A percentile compares a stretch with the other conserved stretches of the same genome.
Conservation (phyloP, 106 monocot genomes). For the Hemerocallis citrina region DNA sequence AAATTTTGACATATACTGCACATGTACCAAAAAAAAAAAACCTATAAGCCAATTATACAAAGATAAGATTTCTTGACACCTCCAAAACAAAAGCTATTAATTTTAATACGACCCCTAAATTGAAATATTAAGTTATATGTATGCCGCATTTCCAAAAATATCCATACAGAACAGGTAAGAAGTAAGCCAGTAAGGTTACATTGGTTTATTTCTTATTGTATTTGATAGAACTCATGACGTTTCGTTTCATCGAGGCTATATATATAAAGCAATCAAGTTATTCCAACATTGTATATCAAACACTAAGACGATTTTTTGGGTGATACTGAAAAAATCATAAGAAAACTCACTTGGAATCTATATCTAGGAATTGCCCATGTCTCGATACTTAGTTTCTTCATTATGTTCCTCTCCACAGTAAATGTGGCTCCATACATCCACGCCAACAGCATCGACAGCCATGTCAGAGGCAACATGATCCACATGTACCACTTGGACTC, state of each 20-base stretch:
- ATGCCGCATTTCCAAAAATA: neutral
- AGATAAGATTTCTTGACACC: neutral
- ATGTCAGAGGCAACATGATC: conserved; percentile 26
- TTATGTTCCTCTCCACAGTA: conserved; percentile 41
- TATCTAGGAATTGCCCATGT: conserved; percentile 63
- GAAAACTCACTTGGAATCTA: conserved; percentile 44
- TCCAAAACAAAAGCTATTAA: neutral
- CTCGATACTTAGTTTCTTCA: conserved; percentile 45
- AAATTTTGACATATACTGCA: conserved; percentile 36
- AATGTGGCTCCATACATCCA: conserved; percentile 26
- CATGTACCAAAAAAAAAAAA: neutral
- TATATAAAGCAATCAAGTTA: too few relatives aligned
- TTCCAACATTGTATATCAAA: neutral
- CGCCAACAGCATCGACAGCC: conserved; percentile 15
- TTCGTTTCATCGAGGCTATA: neutral
- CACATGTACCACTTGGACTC: conserved; percentile 25
- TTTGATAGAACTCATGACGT: neutral
- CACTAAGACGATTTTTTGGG: neutral
- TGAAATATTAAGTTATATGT: too few relatives aligned
- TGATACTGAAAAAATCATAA: neutral
- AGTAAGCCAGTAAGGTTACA: too few relatives aligned
- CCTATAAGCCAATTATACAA: too few relatives aligned
- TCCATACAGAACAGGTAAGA: too few relatives aligned
- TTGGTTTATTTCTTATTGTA: too few relatives aligned
- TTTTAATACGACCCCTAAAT: neutral